Percentiles rank a stretch among this genome's conserved stretches.
Conservation (phyloP, 2,329 filamentous ascomycete species). For the Hyphodiscus sp. region DNA sequence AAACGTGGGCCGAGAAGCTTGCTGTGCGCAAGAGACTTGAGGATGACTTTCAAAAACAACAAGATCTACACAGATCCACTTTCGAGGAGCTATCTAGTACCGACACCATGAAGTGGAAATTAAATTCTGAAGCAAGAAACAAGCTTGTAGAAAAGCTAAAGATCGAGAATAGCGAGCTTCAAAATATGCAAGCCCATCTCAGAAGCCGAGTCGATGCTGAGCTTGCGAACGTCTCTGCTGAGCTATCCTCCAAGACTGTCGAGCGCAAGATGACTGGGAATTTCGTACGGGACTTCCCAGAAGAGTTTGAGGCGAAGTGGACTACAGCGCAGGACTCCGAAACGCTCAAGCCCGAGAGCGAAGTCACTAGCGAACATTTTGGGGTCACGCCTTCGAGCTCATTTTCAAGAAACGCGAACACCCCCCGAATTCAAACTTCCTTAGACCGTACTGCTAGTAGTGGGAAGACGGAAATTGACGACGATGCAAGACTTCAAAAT, state of each 20-base stretch:
- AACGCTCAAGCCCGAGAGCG: constrained; percentile 8
- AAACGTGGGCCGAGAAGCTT: constrained; percentile 20
- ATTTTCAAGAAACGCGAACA: constrained; percentile 21
- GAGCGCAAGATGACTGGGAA: constrained; percentile 37
- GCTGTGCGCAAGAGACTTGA: constrained; percentile 24
- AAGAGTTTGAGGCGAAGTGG: constrained; percentile 43
- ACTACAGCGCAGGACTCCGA: constrained; percentile 14
- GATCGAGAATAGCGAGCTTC: constrained; percentile 18
- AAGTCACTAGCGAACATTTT: constrained; percentile 1
- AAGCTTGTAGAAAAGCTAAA: constrained; percentile 19
- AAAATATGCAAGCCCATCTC: constrained; percentile 17
- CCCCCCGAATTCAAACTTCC: constrained; percentile 24
- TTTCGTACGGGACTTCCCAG: constrained; percentile 45
- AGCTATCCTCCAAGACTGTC: not conserved
- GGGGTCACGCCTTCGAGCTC: constrained; percentile 6
- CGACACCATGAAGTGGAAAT: not conserved
- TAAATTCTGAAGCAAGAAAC: constrained; percentile 9
- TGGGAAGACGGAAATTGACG: not conserved
- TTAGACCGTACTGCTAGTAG: constrained; percentile 19
- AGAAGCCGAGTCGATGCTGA: constrained; percentile 12
- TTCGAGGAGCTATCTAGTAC: no score
- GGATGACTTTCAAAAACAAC: constrained; percentile 15
- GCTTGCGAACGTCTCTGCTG: constrained; percentile 12
- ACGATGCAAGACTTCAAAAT: not conserved
- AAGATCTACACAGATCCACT: not conserved